These are phyloP conservation scores for Apiospora marii DNA, from an alignment of 2,329 filamentous ascomycete genomes.

Conservation along the genomic window DNA sequence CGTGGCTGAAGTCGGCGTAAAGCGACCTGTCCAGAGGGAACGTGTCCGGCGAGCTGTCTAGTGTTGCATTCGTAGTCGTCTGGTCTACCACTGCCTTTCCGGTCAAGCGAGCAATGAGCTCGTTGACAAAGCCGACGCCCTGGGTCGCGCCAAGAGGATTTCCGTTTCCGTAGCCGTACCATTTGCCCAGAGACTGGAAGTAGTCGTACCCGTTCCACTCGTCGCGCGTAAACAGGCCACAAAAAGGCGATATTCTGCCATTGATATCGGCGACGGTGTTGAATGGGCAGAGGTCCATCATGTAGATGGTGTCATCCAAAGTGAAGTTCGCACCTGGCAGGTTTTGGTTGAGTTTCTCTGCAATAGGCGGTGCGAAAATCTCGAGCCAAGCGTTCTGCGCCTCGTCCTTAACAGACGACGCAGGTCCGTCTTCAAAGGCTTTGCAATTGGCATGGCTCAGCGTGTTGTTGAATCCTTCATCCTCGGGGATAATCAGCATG, in stretches of 20 bases:
- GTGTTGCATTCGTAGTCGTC: slow-evolving; percentile 79
- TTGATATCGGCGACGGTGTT: slow-evolving; percentile 73
- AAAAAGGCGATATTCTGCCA: slow-evolving; percentile 73
- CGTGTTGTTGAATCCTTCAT: slow-evolving; percentile 76
- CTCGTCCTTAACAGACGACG: slow-evolving; percentile 54
- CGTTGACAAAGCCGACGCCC: slow-evolving; percentile 72
- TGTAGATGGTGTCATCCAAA: slow-evolving; percentile 65
- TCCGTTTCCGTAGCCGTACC: slow-evolving; percentile 81
- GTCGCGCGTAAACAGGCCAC: slow-evolving; percentile 72
- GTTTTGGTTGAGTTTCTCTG: slow-evolving; percentile 71
- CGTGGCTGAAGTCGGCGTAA: slow-evolving; percentile 92
- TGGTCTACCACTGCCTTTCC: slow-evolving; percentile 71
- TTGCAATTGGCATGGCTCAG: slow-evolving; percentile 78
- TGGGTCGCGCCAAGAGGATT: slow-evolving; percentile 83
- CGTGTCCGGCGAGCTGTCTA: slow-evolving; percentile 71
- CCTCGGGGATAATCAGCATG: slow-evolving; percentile 76
- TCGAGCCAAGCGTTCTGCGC: slow-evolving; percentile 66
- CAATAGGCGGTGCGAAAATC: slow-evolving; percentile 72
- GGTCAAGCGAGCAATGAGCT: slow-evolving; percentile 64
- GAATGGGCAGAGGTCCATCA: slow-evolving; percentile 93
- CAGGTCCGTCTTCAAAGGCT: slow-evolving; percentile 69
- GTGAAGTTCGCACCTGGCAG: slow-evolving; percentile 74
- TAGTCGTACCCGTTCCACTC: slow-evolving; percentile 88
- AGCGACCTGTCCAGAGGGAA: slow-evolving; percentile 76
- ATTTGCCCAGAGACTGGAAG: slow-evolving; percentile 81